Conservation (phyloP, 305 asterid genomes). For the Plantago rigida region DNA sequence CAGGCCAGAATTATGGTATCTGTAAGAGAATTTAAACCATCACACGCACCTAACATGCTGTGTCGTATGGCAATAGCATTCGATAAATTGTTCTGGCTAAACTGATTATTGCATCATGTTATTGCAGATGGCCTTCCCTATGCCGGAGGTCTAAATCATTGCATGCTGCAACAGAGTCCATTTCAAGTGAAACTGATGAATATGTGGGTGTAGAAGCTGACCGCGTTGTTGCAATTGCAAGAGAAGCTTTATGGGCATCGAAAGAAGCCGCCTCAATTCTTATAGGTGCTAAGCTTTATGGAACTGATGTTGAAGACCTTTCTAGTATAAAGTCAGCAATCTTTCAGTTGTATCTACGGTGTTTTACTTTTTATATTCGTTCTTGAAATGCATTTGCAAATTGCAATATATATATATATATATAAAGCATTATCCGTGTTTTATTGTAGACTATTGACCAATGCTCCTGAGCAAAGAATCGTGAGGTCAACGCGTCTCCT, state of each 20-base stretch:
- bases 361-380: neutral
- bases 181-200: slow-evolving; percentile 29
- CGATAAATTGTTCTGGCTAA: slow-evolving; percentile 12
- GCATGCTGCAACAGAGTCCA: slow-evolving; percentile 25
- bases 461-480: slow-evolving; percentile 33
- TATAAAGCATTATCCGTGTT: slow-evolving; percentile 18
- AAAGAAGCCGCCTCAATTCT: slow-evolving; percentile 54
- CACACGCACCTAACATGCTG: slow-evolving; percentile 20
- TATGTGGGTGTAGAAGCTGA: slow-evolving; percentile 38
- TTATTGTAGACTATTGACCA: slow-evolving; percentile 32
- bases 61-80: slow-evolving; percentile 1
- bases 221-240: slow-evolving; percentile 57
- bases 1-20: slow-evolving; percentile 60
- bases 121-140: slow-evolving; percentile 51
- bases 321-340: slow-evolving; percentile 36
- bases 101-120: slow-evolving; percentile 16
- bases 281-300: slow-evolving; percentile 38
- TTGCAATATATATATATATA: too few relatives aligned
- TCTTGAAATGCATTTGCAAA: slow-evolving; percentile 14
- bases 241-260: slow-evolving; percentile 70
- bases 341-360: slow-evolving; percentile 14
- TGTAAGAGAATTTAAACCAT: slow-evolving; percentile 57
- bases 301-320: slow-evolving; percentile 30
- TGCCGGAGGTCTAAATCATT: slow-evolving; percentile 30
- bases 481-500: slow-evolving; percentile 70